These are phyloP conservation scores for Aurantiochytrium sp. DNA, from an alignment of 108 stramenopile species.

Conservation along the genomic window DNA sequence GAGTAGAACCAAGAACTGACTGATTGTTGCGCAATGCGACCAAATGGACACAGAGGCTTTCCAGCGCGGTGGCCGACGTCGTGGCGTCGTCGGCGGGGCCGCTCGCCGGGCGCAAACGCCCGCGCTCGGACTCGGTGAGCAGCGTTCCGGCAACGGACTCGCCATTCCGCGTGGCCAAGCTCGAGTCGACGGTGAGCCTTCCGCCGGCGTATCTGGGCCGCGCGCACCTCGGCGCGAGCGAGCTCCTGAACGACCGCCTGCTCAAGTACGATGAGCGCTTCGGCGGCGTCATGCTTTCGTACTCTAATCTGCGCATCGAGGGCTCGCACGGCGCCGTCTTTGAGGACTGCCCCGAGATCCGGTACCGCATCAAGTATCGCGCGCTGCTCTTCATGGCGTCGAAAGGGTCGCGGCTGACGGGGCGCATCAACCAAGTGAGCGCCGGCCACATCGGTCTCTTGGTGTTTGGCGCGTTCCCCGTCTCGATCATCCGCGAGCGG, in stretches of 20 bases:
- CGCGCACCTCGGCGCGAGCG: not conserved
- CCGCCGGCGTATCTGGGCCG: not conserved
- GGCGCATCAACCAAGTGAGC: not conserved
- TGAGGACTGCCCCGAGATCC: not conserved
- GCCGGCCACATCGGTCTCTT: not conserved
- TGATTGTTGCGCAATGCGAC: too few relatives aligned
- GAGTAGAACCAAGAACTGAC: too few relatives aligned
- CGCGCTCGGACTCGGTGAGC: not conserved
- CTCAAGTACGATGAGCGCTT: not conserved
- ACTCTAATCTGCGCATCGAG: not conserved
- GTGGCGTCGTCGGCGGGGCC: not conserved
- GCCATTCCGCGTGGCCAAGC: not conserved
- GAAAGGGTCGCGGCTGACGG: not conserved
- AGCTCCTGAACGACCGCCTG: constrained; percentile 18
- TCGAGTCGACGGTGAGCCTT: not conserved
- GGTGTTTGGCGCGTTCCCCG: not conserved
- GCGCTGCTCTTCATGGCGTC: not conserved
- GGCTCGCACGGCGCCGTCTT: not conserved
- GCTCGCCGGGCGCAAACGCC: not conserved
- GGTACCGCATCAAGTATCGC: not conserved
- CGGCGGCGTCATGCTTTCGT: constrained; percentile 4
- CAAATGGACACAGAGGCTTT: not conserved
- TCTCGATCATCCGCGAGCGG: not conserved
- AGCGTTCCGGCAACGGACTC: not conserved
- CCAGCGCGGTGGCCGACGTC: not conserved